These are phyloP conservation scores for Extremus antarcticus DNA, from an alignment of 495 filamentous ascomycete genomes.

Conservation along the genomic window DNA sequence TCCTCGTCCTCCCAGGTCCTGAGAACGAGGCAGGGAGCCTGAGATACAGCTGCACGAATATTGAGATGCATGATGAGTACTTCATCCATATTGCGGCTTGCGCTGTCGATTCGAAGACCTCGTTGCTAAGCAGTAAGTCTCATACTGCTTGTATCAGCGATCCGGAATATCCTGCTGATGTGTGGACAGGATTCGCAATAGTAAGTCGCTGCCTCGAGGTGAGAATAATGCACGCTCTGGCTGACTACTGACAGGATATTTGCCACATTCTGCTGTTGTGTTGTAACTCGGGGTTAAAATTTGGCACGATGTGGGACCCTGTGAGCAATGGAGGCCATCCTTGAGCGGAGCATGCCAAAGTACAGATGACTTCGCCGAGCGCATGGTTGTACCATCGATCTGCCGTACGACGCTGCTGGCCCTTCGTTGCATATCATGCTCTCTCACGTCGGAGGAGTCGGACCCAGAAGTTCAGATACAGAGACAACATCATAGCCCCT, in stretches of 20 bases:
- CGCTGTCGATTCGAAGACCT: not conserved
- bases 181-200: too few species aligned
- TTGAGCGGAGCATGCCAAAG: too few species aligned
- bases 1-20: not conserved
- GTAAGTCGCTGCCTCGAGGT: too few species aligned
- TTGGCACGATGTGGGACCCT: not conserved
- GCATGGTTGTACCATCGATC: too few species aligned
- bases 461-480: slow-evolving; percentile 44
- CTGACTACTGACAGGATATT: too few species aligned
- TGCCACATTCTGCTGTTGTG: not conserved
- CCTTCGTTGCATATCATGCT: too few species aligned
- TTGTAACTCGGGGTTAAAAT: not conserved
- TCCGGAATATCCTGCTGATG: too few species aligned
- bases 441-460: not conserved
- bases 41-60: not conserved
- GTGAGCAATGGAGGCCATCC: not conserved
- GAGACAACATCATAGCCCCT: slow-evolving; percentile 60
- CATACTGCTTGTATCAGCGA: not conserved
- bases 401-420: too few species aligned
- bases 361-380: too few species aligned
- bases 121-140: not conserved
- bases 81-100: not conserved
- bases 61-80: not conserved
- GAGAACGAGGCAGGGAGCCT: not conserved
- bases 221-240: too few species aligned